Evolutionary conservation across 805 yeast genomes (phyloP).

Genomic region (Saccharomyces eubayanus): DNA sequence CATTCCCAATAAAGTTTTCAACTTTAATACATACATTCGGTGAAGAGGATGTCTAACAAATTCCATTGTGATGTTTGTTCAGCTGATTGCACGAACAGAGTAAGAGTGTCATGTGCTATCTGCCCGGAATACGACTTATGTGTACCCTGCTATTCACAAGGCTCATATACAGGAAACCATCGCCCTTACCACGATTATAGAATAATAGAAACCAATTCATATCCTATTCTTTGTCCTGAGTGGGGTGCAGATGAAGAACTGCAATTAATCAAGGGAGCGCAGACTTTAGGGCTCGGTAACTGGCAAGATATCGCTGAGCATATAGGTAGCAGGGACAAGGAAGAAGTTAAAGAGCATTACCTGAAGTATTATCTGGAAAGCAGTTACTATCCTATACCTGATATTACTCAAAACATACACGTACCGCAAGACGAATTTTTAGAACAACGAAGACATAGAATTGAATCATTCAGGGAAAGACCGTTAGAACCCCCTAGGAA

Average conservation of each 20-base stretch:
- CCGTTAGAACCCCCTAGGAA: conserved; percentile 83
- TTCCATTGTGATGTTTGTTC: conserved; percentile 95
- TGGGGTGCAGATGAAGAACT: conserved; percentile 99
- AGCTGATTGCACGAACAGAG: conserved; percentile 89
- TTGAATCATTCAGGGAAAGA: conserved; percentile 62
- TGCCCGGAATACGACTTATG: conserved; percentile 95
- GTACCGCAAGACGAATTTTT: conserved; percentile 64
- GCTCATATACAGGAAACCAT: conserved; percentile 72
- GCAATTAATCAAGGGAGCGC: conserved; percentile 81
- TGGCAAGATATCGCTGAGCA: conserved; percentile 98
- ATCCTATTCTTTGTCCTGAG: conserved; percentile 78
- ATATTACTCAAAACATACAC: conserved; percentile 61
- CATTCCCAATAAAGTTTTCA: background rate
- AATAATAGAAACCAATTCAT: conserved; percentile 88
- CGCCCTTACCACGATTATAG: conserved; percentile 91
- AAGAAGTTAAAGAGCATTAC: conserved; percentile 85
- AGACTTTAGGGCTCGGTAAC: conserved; percentile 84
- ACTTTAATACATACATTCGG: background rate
- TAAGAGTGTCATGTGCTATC: conserved; percentile 83
- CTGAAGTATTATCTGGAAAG: conserved; percentile 60
- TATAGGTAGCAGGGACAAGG: conserved; percentile 84
- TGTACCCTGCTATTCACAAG: conserved; percentile 92
- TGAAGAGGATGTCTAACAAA: conserved; percentile 34
- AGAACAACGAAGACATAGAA: conserved; percentile 54
- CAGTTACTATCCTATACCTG: conserved; percentile 79